A percentile compares a stretch with the other conserved stretches of the same genome.
These are phyloP conservation scores for Eimeria mitis DNA, from an alignment of 169 alveolate genomes.

Conservation along the genomic window DNA sequence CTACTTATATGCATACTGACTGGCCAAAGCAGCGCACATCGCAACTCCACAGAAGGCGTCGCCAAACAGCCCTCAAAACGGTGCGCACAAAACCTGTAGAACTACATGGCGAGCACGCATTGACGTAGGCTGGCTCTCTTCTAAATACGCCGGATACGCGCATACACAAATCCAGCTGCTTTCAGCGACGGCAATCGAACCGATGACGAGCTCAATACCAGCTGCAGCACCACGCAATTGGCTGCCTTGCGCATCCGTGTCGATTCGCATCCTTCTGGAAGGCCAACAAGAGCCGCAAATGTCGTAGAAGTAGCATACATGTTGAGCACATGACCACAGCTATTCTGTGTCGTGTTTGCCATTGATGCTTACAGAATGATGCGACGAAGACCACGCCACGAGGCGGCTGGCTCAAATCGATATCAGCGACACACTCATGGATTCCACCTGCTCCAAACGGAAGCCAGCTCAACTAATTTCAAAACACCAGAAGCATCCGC, in stretches of 20 bases:
- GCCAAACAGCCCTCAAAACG: background rate
- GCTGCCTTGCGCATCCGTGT: background rate
- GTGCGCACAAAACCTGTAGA: too few species aligned
- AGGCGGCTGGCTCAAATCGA: background rate
- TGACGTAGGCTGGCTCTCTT: too few species aligned
- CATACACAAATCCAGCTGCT: too few species aligned
- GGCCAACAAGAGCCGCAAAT: too few species aligned
- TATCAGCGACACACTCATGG: background rate
- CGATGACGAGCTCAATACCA: too few species aligned
- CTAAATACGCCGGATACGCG: too few species aligned
- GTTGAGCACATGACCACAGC: background rate
- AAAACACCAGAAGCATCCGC: background rate
- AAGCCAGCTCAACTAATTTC: background rate
- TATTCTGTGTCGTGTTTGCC: background rate
- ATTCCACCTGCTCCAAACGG: background rate
- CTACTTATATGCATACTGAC: background rate
- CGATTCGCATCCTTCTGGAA: background rate
- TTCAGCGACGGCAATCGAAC: too few species aligned
- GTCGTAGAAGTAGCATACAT: too few species aligned
- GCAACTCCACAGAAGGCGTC: background rate
- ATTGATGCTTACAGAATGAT: too few species aligned
- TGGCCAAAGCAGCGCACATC: background rate
- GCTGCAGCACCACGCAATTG: background rate
- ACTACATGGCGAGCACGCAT: too few species aligned
- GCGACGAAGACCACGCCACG: background rate